These are phyloP conservation scores for Hansenula lynferdii DNA, from an alignment of 1,139 yeast species.

Conservation along the genomic window DNA sequence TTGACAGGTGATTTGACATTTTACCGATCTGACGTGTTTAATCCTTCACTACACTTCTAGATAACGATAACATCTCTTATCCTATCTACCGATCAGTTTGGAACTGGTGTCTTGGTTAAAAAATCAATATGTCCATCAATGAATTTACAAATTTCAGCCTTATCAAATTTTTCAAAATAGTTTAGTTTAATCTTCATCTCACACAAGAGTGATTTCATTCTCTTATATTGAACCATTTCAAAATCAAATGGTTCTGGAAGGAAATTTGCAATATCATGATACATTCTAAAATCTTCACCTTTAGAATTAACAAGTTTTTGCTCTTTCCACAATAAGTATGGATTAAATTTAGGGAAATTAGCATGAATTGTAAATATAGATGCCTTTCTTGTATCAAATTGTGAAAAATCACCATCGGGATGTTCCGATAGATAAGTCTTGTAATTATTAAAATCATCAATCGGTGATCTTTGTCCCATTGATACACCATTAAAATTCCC, in stretches of 20 bases:
- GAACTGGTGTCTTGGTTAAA: constrained; percentile 26
- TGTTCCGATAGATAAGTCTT: constrained; percentile 27
- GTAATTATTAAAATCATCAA: constrained; percentile 29
- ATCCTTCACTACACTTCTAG: no score
- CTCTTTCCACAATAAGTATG: constrained; percentile 40
- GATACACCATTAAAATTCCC: constrained; percentile 33
- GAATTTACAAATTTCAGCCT: constrained; percentile 44
- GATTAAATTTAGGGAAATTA: constrained; percentile 60
- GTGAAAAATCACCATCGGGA: constrained; percentile 32
- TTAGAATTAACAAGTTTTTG: constrained; percentile 37
- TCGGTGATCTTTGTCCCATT: constrained; percentile 39
- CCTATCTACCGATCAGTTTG: no score
- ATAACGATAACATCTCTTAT: no score
- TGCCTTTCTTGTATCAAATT: constrained; percentile 10
- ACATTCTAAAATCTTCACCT: constrained; percentile 39
- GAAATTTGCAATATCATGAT: constrained; percentile 37
- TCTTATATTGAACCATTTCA: constrained; percentile 55
- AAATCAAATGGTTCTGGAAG: constrained; percentile 41
- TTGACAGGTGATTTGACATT: no score
- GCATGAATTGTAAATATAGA: constrained; percentile 43
- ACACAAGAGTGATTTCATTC: constrained; percentile 53
- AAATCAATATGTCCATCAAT: constrained; percentile 39
- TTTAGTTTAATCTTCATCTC: constrained; percentile 42
- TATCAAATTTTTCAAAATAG: constrained; percentile 41
- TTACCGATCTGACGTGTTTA: no score